Conservation (phyloP, 73 alveolate species). For the Paramecium biaurelia region DNA sequence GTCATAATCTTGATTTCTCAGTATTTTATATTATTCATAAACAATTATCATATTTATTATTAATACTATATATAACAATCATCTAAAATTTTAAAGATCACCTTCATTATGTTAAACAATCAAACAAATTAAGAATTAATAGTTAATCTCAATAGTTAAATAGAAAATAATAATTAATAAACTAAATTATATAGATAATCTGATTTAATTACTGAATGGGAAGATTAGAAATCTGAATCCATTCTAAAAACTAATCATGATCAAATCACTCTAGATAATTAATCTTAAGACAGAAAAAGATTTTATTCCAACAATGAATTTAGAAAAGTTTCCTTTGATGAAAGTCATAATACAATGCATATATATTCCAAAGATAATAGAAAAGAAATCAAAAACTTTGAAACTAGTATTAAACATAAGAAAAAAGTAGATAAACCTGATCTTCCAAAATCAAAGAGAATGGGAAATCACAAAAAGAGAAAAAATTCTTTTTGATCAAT, state of each 20-base stretch:
- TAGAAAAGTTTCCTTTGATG: slow-evolving; percentile 54
- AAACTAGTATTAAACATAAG: neutral
- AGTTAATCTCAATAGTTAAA: neutral
- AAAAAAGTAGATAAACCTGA: neutral
- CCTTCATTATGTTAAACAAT: neutral
- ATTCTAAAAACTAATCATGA: neutral
- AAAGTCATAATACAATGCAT: slow-evolving; percentile 11
- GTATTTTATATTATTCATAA: neutral
- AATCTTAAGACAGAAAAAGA: neutral
- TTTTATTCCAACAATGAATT: neutral
- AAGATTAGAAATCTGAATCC: neutral
- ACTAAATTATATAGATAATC: neutral
- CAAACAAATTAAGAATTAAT: neutral
- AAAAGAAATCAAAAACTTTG: neutral
- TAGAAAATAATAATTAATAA: neutral
- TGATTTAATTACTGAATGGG: slow-evolving; percentile 4
- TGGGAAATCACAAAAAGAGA: neutral
- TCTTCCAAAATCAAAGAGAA: neutral
- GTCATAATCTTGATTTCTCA: neutral
- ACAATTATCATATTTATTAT: neutral
- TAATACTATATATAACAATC: neutral
- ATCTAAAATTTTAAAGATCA: neutral
- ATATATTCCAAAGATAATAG: neutral
- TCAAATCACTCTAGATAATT: neutral
- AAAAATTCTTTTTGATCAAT: neutral